Base-by-base conservation (phyloP, 352 stramenopile species). In the Phytopythium helicoides region DNA sequence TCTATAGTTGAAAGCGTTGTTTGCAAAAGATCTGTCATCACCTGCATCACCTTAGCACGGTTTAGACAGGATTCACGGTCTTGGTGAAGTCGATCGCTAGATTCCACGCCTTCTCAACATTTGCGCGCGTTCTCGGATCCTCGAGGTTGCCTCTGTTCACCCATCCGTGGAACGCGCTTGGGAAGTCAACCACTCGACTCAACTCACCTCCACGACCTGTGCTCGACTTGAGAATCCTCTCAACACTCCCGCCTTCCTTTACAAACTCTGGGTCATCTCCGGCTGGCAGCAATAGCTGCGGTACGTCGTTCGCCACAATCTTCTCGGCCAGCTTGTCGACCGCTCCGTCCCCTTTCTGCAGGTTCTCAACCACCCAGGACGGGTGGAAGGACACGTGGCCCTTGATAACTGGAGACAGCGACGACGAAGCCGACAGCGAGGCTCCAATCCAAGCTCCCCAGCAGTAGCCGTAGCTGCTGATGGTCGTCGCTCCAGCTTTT, bases 61-160 rank as follows among this genome's bases (percentile, higher is more conserved):
- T 42, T 22, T 3, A 28, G 15, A 45, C 25, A 10, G 60, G 60
- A 6, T 46, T 42, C 7, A 64, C 39, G 8, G 40, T 64, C 51
- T 64, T 33, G 3, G 59, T 36, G 45, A 65, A 68, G 23, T 47
- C 42, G 21, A 68, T 4, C 10, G 60, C 60, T 16, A 36, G 23
- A 23, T 60, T 25, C 54, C 73, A 76, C 12, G 70, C 69, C 41
- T 66, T 67, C 22, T 58, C 36, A 3, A 83, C 64, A 18, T 36
- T 50, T 3, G 35, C 36, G 28, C 62, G 56, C 15, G 64, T 39
- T 7, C 39, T 49, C 3, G 63, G 26, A 38, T 84, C 55, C 14
- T 61, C 39, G 37, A 82, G 31, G 39, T 81, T 68, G 34, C 65
- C 70, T 34, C 73, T 68, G 56, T 78, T 71, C 46, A 78, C 70